Percentiles rank a stretch among this genome's conserved stretches.
Conservation (phyloP, 2,329 filamentous ascomycete species). For the Aspergillus sp. region DNA sequence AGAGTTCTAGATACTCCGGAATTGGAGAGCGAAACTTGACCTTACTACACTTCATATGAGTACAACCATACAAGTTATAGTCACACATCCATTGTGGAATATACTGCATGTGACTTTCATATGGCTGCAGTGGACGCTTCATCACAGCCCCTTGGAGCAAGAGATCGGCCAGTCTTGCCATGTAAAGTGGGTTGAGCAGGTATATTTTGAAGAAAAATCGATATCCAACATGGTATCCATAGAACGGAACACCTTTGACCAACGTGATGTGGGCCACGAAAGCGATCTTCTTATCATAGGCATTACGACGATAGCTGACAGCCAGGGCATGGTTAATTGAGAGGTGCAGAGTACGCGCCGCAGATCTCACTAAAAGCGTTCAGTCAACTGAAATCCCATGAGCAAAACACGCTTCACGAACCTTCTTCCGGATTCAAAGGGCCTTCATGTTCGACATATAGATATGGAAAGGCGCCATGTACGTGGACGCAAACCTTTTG, state of each 20-base stretch:
- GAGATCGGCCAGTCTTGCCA: constrained; percentile 82
- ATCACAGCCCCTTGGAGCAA: constrained; percentile 84
- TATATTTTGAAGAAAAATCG: constrained; percentile 91
- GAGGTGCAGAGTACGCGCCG: constrained; percentile 72
- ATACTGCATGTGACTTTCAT: constrained; percentile 90
- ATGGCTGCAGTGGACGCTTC: constrained; percentile 79
- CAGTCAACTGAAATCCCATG: not conserved
- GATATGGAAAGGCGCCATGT: constrained; percentile 90
- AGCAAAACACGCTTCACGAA: constrained; percentile 36
- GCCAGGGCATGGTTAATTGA: constrained; percentile 90
- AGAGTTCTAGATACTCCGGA: constrained; percentile 63
- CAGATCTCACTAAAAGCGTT: constrained; percentile 58
- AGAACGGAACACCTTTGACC: constrained; percentile 91
- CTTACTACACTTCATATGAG: constrained; percentile 70
- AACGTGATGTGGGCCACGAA: constrained; percentile 89
- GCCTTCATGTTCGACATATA: constrained; percentile 84
- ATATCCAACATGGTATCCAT: constrained; percentile 91
- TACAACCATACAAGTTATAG: constrained; percentile 94
- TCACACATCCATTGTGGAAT: constrained; percentile 97
- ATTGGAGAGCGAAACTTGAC: constrained; percentile 71
- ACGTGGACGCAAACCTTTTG: constrained; percentile 96
- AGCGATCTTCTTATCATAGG: constrained; percentile 61
- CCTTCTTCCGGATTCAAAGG: constrained; percentile 62
- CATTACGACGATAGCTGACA: constrained; percentile 74
- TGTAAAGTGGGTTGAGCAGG: constrained; percentile 78